Evolutionary conservation across 2,329 filamentous ascomycete genomes (phyloP), one percentile per base, ranked within the genome.

Genomic region (Fusarium beomiforme): DNA sequence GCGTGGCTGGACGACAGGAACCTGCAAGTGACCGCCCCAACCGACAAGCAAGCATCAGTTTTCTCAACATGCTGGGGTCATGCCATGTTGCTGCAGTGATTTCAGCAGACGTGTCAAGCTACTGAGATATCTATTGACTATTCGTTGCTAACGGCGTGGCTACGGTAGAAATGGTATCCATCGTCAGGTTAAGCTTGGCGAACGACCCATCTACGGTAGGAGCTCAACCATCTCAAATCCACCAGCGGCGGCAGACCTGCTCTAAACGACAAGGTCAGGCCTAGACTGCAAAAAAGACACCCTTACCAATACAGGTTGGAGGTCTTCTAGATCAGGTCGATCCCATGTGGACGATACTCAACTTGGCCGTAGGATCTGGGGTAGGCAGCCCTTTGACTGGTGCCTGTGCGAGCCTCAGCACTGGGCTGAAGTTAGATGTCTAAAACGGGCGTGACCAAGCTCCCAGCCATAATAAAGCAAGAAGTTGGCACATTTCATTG

Each of bases 41-140:
- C 60, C 64, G 63, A 60, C 29, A 46, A 53, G 43, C 51, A 62
- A 57, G 60, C 53, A 67, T 59, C 50, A 60, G 53, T 29, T 43
- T 51, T 47, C n/a, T 42, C 23, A 64, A 53, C 23, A 59, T 55
- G 47, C 59, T 41, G 54, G 59, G 34, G 64, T 76, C 72, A 76
- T 58, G 59, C 63, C 71, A 75, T 72, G 67, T 54, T 57, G 65
- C 71, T 75, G 71, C 71, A 70, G 69, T 72, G 64, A 71, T 64
- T 14, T 57, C 34, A 47, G 26, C 41, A 63, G 34, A 57, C 59
- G 59, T 59, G 59, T 60, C 67, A 69, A 64, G 55, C 61, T 58
- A 59, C 61, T 43, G 58, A 50, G 26, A 53, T 59, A 59, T 53
- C 26, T 39, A 41, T 49, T 34, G 42, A 47, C 54, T 62, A 72